phyloP scores from a whole-genome alignment of 2,329 filamentous ascomycete genomes.

The Dothiorella sarmentorum region DNA sequence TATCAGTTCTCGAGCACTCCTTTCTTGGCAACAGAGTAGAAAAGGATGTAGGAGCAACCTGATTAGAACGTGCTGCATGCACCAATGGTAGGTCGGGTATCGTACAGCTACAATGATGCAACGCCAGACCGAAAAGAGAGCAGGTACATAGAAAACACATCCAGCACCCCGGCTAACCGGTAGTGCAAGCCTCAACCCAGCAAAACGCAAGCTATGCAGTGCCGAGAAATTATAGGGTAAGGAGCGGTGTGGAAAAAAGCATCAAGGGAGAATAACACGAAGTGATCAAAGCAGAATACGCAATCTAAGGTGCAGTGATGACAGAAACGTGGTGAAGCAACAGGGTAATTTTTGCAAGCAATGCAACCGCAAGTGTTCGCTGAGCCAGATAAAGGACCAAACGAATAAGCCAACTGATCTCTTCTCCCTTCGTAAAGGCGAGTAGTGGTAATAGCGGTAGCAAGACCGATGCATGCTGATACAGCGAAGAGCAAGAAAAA shows the following conservation, averaged over 20 bases:
- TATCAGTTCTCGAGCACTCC: no score
- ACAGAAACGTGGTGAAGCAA: no score
- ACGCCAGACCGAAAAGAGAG: not conserved
- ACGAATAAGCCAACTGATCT: not conserved
- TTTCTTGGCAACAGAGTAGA: no score
- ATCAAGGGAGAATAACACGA: no score
- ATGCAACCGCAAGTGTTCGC: no score
- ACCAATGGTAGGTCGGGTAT: slow-evolving; percentile 2
- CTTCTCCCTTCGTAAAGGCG: not conserved
- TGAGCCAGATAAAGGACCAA: not conserved
- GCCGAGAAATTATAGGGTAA: no score
- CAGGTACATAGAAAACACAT: not conserved
- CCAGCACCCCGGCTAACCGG: no score
- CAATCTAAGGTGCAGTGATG: no score
- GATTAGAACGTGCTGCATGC: not conserved
- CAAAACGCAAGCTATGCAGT: not conserved
- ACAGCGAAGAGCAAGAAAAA: not conserved
- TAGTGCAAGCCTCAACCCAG: not conserved
- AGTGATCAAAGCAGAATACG: no score
- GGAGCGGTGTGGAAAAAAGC: no score
- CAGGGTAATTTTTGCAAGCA: no score
- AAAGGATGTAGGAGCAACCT: no score
- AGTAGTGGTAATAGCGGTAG: not conserved
- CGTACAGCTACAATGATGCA: slow-evolving; percentile 6
- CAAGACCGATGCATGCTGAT: not conserved